Evolutionary conservation across 306 rosid species (phyloP), one percentile per base, ranked within the genome.

Genomic region (Acacia acuminata): DNA sequence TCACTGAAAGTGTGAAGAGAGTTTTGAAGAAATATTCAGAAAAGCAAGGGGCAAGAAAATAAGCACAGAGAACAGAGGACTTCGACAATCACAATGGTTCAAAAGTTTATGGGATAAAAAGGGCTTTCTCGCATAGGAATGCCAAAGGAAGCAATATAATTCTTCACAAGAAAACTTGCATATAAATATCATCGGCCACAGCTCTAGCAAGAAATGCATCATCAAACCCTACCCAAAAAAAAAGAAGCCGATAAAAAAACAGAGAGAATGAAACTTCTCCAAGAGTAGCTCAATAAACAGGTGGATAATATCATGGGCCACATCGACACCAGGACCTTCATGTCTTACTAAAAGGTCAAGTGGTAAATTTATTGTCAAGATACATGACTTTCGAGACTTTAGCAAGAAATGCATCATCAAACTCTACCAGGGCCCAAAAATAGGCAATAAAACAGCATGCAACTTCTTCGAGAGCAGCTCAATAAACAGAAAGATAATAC

Each of bases 321-420:
- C 56, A 12, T 9, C 27, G 10, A 20, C 63, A 5, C 9, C 40
- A 65, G 79, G 40, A 80, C 48, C 71, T 81, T 83, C 76, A 50
- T 50, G 25, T 55, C 66, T 81, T 25, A 60, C 50, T 34, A 19
- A 53, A 80, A 45, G 77, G 71, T 79, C 63, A 40, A 48, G 65
- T 45, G 40, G 51, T 64, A 63, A 24, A 76, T 66, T 85, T 87
- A 85, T 86, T 83, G 79, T 48, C 81, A 75, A 44, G 64, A 86
- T 85, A 86, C 86, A 88, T 76, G 71, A 58, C 83, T 53, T 76
- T 63, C 45, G 48, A 53, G 71, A 64, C 76, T 61, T 63, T 1
- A 40, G 83, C 83, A 55, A 79, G 56, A 75, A 74, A 87, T 67
- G 63, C 71, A 79, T 66, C 74, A 79, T 66, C 77, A 82, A 80